These are phyloP conservation scores for Gamarada debralockiae DNA, from an alignment of 495 filamentous ascomycete species.

Conservation along the genomic window DNA sequence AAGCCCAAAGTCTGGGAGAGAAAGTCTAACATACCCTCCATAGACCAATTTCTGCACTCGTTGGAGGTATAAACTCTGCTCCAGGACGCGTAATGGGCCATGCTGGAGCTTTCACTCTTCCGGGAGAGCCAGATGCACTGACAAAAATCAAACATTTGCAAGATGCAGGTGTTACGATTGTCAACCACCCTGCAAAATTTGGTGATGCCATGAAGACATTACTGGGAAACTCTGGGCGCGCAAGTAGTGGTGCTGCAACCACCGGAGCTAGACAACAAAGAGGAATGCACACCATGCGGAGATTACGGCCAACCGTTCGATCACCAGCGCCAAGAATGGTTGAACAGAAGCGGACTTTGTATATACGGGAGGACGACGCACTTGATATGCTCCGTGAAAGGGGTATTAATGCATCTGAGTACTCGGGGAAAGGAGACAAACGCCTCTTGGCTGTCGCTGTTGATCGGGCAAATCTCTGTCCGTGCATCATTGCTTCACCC, in stretches of 20 bases:
- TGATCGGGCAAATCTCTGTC: conserved; percentile 58
- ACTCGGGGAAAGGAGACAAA: conserved; percentile 31
- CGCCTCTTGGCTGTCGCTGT: conserved; percentile 57
- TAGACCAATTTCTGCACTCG: conserved; percentile 76
- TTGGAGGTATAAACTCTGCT: conserved; percentile 66
- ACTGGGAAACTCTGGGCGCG: conserved; percentile 30
- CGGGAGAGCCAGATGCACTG: conserved; percentile 60
- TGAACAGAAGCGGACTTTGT: conserved; percentile 51
- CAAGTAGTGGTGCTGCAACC: conserved; percentile 25
- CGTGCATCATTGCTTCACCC: conserved; percentile 64
- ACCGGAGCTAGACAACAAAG: conserved; percentile 36
- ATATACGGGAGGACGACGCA: conserved; percentile 54
- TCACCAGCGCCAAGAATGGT: not conserved
- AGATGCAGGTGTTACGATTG: conserved; percentile 67
- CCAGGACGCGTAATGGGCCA: conserved; percentile 81
- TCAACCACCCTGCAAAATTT: conserved; percentile 79
- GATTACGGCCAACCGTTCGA: conserved; percentile 7
- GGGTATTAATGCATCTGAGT: conserved; percentile 43
- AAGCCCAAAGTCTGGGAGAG: not conserved
- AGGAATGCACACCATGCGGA: conserved; percentile 45
- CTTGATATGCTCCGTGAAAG: conserved; percentile 54
- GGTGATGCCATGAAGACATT: conserved; percentile 65
- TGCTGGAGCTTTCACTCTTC: conserved; percentile 71
- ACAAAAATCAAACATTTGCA: conserved; percentile 67
- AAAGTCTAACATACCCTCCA: not conserved